Evolutionary conservation across 1,284 basidiomycete species (phyloP).

Genomic region (Malassezia dermatis): DNA sequence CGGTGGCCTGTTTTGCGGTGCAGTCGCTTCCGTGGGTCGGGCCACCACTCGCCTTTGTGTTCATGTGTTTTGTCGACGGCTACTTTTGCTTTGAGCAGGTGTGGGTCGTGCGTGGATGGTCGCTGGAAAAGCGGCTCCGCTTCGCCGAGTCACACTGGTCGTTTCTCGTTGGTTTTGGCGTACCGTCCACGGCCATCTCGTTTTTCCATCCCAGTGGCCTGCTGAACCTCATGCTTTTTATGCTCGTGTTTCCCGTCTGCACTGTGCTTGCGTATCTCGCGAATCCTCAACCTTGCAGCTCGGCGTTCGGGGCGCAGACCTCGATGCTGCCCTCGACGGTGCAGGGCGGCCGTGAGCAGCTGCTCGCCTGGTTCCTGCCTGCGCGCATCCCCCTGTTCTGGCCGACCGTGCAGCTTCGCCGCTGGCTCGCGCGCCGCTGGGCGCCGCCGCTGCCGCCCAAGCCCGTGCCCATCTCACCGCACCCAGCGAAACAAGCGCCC

Average conservation of each 20-base stretch:
- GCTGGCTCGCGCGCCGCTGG: not conserved
- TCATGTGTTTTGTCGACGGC: slow-evolving; percentile 42
- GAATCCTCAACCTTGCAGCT: slow-evolving; percentile 32
- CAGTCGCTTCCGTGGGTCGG: slow-evolving; percentile 35
- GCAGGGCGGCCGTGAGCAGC: not conserved
- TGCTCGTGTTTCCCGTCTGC: slow-evolving; percentile 44
- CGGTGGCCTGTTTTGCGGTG: slow-evolving; percentile 26
- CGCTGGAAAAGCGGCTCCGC: slow-evolving; percentile 33
- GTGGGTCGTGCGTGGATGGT: slow-evolving; percentile 40
- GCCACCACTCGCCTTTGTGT: slow-evolving; percentile 28
- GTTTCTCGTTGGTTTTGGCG: slow-evolving; percentile 43
- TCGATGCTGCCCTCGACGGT: slow-evolving; percentile 14
- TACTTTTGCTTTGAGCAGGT: slow-evolving; percentile 47
- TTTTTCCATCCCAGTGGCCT: slow-evolving; percentile 45
- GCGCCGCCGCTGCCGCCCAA: slow-evolving; percentile 1
- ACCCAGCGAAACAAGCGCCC: not conserved
- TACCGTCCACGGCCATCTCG: slow-evolving; percentile 41
- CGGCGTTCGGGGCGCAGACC: slow-evolving; percentile 22
- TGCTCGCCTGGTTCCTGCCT: slow-evolving; percentile 28
- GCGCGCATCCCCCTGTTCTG: slow-evolving; percentile 42
- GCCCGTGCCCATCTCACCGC: not conserved
- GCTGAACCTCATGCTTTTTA: slow-evolving; percentile 46
- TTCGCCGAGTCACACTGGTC: slow-evolving; percentile 44
- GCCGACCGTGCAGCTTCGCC: slow-evolving; percentile 33
- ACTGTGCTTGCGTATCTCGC: slow-evolving; percentile 41